A percentile compares a stretch with the other conserved stretches of the same genome.
phyloP scores from a whole-genome alignment of 2,329 filamentous ascomycete genomes.

The Botryotinia narcissicola region DNA sequence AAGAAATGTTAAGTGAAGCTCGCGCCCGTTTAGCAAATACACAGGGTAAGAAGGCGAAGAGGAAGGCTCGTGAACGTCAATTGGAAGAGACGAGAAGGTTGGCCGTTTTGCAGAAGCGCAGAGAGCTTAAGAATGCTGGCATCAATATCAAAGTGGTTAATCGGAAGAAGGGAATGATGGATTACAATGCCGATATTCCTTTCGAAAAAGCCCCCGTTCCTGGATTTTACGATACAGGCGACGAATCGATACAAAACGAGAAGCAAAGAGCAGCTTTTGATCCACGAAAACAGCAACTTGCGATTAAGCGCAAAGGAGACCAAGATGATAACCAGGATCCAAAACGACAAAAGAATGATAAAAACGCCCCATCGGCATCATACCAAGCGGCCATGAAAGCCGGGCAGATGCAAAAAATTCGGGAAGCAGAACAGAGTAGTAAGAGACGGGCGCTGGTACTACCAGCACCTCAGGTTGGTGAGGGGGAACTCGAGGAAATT shows the following conservation, averaged over 20 bases:
- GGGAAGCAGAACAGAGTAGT: slow-evolving; percentile 95
- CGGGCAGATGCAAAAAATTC: slow-evolving; percentile 88
- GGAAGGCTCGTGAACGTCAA: slow-evolving; percentile 93
- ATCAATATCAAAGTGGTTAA: slow-evolving; percentile 97
- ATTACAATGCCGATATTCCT: slow-evolving; percentile 98
- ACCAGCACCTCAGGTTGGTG: slow-evolving; percentile 86
- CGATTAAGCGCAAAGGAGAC: slow-evolving; percentile 90
- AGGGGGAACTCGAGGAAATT: slow-evolving; percentile 92
- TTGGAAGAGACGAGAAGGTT: slow-evolving; percentile 90
- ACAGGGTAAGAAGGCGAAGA: slow-evolving; percentile 97
- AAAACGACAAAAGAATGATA: slow-evolving; percentile 87
- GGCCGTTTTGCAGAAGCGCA: slow-evolving; percentile 87
- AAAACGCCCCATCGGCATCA: slow-evolving; percentile 72
- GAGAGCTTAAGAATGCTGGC: slow-evolving; percentile 94
- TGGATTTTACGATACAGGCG: slow-evolving; percentile 90
- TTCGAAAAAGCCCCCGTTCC: slow-evolving; percentile 88
- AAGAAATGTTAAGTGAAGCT: slow-evolving; percentile 98
- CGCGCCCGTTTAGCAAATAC: slow-evolving; percentile 95
- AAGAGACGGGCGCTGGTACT: slow-evolving; percentile 82
- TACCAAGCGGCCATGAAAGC: slow-evolving; percentile 88
- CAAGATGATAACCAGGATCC: slow-evolving; percentile 75
- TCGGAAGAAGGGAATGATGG: slow-evolving; percentile 94
- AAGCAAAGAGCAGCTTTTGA: slow-evolving; percentile 81
- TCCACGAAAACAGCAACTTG: slow-evolving; percentile 85
- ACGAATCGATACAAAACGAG: slow-evolving; percentile 81